A percentile compares a stretch with the other conserved stretches of the same genome.
Evolutionary conservation across 805 yeast species (phyloP).

Genomic region (Jamesozyma jinghongensis): DNA sequence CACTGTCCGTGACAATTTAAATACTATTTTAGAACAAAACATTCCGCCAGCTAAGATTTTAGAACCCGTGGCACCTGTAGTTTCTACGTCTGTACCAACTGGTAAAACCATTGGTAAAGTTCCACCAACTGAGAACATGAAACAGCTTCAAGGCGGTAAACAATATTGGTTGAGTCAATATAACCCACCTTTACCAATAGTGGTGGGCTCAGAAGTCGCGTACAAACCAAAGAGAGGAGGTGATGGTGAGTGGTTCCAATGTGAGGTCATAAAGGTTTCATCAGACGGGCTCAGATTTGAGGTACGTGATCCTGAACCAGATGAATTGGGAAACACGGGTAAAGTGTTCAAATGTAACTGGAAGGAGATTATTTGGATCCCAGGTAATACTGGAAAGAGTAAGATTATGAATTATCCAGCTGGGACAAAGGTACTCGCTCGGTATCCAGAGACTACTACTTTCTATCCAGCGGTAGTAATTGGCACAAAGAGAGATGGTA

Average conservation of each 20-base stretch:
- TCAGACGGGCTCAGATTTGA: constrained; percentile 72
- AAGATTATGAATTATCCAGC: constrained; percentile 45
- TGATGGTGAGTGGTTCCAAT: constrained; percentile 92
- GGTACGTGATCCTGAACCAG: constrained; percentile 97
- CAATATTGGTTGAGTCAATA: constrained; percentile 44
- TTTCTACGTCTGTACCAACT: neutral
- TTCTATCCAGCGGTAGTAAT: constrained; percentile 91
- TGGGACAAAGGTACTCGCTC: constrained; percentile 77
- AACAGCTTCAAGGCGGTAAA: constrained; percentile 29
- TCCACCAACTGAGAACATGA: constrained; percentile 1
- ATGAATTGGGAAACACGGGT: constrained; percentile 82
- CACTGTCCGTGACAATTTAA: constrained; percentile 39
- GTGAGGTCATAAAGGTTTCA: constrained; percentile 73
- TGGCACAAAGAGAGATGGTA: constrained; percentile 63
- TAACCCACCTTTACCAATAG: constrained; percentile 50
- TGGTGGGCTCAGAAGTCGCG: constrained; percentile 77
- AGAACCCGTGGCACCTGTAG: neutral
- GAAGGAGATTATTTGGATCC: constrained; percentile 70
- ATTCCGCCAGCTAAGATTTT: neutral
- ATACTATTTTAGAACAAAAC: constrained; percentile 32
- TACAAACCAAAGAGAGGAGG: constrained; percentile 56
- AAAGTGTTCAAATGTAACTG: constrained; percentile 74
- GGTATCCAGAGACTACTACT: constrained; percentile 96
- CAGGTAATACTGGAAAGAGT: constrained; percentile 30
- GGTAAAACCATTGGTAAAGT: constrained; percentile 3